These are phyloP conservation scores for Cutaneotrichosporon sp. DNA, from an alignment of 1,284 basidiomycete species.

Conservation along the genomic window DNA sequence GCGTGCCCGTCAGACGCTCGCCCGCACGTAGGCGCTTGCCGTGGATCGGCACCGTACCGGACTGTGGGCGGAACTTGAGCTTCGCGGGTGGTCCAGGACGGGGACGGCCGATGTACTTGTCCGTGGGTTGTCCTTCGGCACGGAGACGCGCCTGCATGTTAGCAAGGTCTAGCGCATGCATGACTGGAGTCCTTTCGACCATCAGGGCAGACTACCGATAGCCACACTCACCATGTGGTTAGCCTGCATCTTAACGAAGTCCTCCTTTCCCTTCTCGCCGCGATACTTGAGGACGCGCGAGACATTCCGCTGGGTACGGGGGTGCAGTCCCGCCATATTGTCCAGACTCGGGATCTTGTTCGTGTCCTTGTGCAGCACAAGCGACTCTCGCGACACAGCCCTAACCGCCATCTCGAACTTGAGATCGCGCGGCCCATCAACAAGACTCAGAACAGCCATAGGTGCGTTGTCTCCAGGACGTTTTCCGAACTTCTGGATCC, in stretches of 20 bases:
- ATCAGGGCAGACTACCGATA: no score
- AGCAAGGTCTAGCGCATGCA: constrained; percentile 9
- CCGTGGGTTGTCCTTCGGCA: constrained; percentile 7
- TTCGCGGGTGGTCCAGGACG: neutral
- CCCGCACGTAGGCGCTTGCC: constrained; percentile 38
- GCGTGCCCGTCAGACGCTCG: constrained; percentile 43
- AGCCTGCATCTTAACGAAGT: constrained; percentile 43
- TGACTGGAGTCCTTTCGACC: no score
- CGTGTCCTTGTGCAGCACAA: neutral
- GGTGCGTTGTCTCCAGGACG: constrained; percentile 91
- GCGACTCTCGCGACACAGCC: constrained; percentile 67
- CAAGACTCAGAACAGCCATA: constrained; percentile 83
- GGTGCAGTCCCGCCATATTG: neutral
- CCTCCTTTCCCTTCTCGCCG: constrained; percentile 33
- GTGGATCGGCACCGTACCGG: constrained; percentile 14
- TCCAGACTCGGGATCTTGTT: neutral
- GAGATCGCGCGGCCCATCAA: constrained; percentile 87
- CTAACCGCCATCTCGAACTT: constrained; percentile 79
- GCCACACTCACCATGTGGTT: constrained; percentile 46
- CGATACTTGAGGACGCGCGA: constrained; percentile 48
- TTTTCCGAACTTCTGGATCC: constrained; percentile 84
- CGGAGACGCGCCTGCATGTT: constrained; percentile 23
- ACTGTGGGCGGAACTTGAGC: constrained; percentile 2
- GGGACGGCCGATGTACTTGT: neutral
- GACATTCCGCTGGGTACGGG: constrained; percentile 1